Conservation (phyloP, 176 grass and related monocot species). For the Saccharum officinarum region DNA sequence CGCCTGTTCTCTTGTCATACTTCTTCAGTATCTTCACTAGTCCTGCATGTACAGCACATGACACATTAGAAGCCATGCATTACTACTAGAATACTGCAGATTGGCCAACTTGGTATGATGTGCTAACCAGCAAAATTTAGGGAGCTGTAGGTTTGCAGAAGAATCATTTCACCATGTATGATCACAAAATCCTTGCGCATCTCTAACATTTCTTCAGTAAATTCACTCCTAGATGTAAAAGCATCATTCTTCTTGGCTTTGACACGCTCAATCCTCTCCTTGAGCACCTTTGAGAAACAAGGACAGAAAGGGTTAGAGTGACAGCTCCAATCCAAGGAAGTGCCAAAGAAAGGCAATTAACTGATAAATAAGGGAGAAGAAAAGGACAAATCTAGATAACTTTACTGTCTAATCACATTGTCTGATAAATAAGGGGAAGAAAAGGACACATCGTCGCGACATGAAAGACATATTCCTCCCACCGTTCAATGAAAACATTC, state of each 20-base stretch:
- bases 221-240: conserved; percentile 60
- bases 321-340: neutral
- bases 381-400: neutral
- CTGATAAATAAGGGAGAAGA: neutral
- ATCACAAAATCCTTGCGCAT: conserved; percentile 94
- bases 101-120: neutral
- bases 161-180: conserved; percentile 97
- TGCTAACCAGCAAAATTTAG: conserved; percentile 89
- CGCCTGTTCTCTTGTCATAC: conserved; percentile 95
- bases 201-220: conserved; percentile 90
- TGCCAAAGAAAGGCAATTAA: neutral
- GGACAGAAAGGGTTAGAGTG: neutral
- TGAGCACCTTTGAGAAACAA: conserved; percentile 62
- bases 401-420: neutral
- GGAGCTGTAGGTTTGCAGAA: conserved; percentile 90
- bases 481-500: neutral
- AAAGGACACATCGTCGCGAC: neutral
- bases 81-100: neutral
- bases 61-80: neutral
- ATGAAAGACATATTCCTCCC: neutral
- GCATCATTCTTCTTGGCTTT: conserved; percentile 63
- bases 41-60: conserved; percentile 49
- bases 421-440: neutral
- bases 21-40: conserved; percentile 95
- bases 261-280: conserved; percentile 88